Evolutionary conservation across 306 rosid genomes (phyloP).

Genomic region (Gillenia trifoliata): DNA sequence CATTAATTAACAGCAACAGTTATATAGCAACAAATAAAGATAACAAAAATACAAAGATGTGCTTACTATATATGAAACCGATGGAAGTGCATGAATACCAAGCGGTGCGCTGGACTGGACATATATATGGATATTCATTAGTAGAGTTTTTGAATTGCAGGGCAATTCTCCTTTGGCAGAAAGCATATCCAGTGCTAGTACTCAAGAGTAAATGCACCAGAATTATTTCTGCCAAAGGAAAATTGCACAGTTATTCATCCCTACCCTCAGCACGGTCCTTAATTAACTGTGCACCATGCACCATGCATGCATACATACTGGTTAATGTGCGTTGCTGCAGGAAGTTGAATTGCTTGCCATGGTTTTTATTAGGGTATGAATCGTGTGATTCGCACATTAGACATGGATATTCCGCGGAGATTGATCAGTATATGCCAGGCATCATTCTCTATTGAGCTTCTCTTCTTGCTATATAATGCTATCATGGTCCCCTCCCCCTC

Average conservation of each 20-base stretch:
- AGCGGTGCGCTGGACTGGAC: background rate
- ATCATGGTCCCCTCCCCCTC: slow-evolving; percentile 23
- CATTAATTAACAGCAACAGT: background rate
- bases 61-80: background rate
- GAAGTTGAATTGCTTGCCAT: background rate
- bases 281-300: background rate
- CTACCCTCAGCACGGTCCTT: slow-evolving; percentile 22
- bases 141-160: slow-evolving; percentile 50
- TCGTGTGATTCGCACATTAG: slow-evolving; percentile 24
- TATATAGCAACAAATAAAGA: background rate
- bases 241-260: slow-evolving; percentile 62
- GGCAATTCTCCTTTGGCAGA: slow-evolving; percentile 96
- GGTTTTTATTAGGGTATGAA: background rate
- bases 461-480: slow-evolving; percentile 9
- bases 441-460: slow-evolving; percentile 21
- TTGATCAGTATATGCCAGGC: slow-evolving; percentile 17
- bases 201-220: slow-evolving; percentile 13
- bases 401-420: slow-evolving; percentile 25
- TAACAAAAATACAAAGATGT: background rate
- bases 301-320: background rate
- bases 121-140: background rate
- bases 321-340: background rate
- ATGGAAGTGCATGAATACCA: background rate
- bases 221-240: slow-evolving; percentile 58
- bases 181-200: background rate